These are phyloP conservation scores for Trichoderma gamsii DNA, from an alignment of 495 filamentous ascomycete species.

Conservation along the genomic window DNA sequence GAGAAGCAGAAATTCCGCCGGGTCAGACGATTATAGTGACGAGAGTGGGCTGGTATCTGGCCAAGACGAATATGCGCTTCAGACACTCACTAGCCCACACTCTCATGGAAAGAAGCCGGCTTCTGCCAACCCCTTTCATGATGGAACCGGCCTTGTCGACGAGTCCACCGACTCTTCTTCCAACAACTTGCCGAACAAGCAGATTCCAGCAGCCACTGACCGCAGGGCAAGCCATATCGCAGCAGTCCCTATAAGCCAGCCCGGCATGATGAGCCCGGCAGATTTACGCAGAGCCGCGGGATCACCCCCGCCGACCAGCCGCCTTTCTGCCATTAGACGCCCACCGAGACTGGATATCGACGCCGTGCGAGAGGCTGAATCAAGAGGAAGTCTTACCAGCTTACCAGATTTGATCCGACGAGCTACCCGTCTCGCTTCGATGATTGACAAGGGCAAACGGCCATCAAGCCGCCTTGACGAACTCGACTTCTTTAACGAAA, in stretches of 20 bases:
- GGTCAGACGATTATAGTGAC: slow-evolving; percentile 50
- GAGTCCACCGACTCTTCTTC: slow-evolving; percentile 35
- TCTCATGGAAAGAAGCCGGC: neutral
- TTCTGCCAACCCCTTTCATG: slow-evolving; percentile 24
- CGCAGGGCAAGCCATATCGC: neutral
- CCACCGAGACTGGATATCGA: slow-evolving; percentile 74
- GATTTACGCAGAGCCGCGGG: slow-evolving; percentile 25
- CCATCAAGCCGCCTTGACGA: slow-evolving; percentile 67
- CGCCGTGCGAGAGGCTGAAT: slow-evolving; percentile 70
- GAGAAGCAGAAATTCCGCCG: slow-evolving; percentile 35
- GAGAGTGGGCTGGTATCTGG: slow-evolving; percentile 53
- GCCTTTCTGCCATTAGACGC: slow-evolving; percentile 51
- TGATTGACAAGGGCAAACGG: slow-evolving; percentile 73
- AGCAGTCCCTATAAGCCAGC: neutral
- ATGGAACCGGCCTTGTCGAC: slow-evolving; percentile 40
- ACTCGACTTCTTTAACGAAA: slow-evolving; percentile 41
- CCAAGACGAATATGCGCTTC: neutral
- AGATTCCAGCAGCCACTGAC: neutral
- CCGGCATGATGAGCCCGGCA: slow-evolving; percentile 6
- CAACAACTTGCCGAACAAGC: neutral
- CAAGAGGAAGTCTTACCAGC: slow-evolving; percentile 82
- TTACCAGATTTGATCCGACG: slow-evolving; percentile 83
- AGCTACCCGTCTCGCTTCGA: slow-evolving; percentile 79
- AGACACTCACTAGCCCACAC: neutral
- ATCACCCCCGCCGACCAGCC: slow-evolving; percentile 35